Evolutionary conservation across 192 early-diverging fungal genomes (phyloP).

Genomic region (Polychytrium aggregatum): DNA sequence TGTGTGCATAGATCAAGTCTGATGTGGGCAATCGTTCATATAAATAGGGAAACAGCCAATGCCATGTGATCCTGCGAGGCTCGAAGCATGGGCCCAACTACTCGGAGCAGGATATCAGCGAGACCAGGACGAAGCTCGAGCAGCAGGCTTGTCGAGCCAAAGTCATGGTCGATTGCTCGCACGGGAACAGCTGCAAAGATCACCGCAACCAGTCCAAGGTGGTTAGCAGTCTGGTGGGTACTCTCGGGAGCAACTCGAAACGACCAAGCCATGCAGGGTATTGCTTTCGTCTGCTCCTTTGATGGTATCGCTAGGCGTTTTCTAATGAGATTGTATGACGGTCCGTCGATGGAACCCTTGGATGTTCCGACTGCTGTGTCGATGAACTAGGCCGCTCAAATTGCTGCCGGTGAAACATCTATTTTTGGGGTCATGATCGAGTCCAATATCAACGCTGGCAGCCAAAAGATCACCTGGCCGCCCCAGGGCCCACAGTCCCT

Average conservation of each 20-base stretch:
- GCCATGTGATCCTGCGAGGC: conserved; percentile 92
- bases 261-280: too few relatives aligned
- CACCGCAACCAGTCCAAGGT: conserved; percentile 77
- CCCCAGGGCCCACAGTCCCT: conserved; percentile 58
- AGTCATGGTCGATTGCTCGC: conserved; percentile 93
- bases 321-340: too few relatives aligned
- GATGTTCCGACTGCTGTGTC: too few relatives aligned
- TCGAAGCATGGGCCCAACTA: conserved; percentile 83
- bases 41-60: conserved; percentile 86
- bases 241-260: background rate
- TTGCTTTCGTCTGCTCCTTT: too few relatives aligned
- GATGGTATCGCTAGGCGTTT: too few relatives aligned
- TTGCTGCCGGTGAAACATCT: conserved; percentile 45
- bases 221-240: conserved; percentile 50
- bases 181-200: conserved; percentile 88
- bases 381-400: conserved; percentile 42
- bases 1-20: too few relatives aligned
- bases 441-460: conserved; percentile 78
- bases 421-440: conserved; percentile 97
- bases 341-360: too few relatives aligned
- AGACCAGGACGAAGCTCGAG: conserved; percentile 42
- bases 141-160: conserved; percentile 34
- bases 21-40: too few relatives aligned
- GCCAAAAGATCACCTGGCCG: conserved; percentile 50
- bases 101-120: conserved; percentile 55